Conservation (phyloP, 2,329 filamentous ascomycete species). For the Fusarium sp. region DNA sequence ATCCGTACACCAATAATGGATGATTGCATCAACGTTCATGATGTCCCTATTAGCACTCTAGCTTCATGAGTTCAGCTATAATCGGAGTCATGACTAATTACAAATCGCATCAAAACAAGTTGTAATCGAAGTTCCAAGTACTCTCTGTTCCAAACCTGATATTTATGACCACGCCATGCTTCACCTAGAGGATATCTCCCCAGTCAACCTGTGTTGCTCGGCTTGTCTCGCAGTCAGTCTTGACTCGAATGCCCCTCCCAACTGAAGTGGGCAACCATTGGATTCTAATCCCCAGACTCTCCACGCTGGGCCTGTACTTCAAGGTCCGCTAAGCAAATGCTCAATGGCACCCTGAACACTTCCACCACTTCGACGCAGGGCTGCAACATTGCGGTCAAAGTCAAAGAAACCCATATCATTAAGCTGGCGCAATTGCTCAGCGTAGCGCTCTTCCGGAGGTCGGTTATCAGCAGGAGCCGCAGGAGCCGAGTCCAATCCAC, state of each 20-base stretch:
- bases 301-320: constrained; percentile 19
- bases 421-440: constrained; percentile 85
- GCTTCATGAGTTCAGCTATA: not conserved
- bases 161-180: constrained; percentile 38
- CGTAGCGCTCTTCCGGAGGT: constrained; percentile 93
- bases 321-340: constrained; percentile 62
- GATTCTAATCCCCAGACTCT: not conserved
- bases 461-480: constrained; percentile 77
- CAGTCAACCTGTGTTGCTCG: constrained; percentile 31
- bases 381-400: constrained; percentile 91
- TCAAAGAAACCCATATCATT: constrained; percentile 99
- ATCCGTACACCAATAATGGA: too few species aligned
- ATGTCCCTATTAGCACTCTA: not conserved
- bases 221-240: constrained; percentile 15
- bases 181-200: constrained; percentile 8
- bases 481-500: constrained; percentile 51
- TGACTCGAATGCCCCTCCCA: constrained; percentile 8
- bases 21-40: not conserved
- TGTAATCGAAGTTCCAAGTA: not conserved
- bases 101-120: not conserved
- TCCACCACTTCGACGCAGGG: constrained; percentile 85
- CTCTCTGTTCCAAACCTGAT: constrained; percentile 30
- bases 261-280: constrained; percentile 1
- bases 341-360: constrained; percentile 93
- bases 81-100: not conserved